These are phyloP conservation scores for Lizonia empirigonia DNA, from an alignment of 2,329 filamentous ascomycete genomes.

Conservation along the genomic window DNA sequence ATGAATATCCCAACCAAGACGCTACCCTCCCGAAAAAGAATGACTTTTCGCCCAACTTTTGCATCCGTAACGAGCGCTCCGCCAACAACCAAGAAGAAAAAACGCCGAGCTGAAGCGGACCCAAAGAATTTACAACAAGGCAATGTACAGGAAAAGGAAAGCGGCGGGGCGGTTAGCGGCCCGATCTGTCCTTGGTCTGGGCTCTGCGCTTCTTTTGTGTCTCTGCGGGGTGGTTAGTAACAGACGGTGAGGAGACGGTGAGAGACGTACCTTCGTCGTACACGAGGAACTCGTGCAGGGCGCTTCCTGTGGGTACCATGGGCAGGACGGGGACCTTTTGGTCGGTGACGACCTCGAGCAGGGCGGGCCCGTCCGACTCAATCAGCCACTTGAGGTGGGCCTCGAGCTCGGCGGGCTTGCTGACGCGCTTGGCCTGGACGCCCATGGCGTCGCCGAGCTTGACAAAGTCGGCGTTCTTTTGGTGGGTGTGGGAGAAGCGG, in stretches of 20 bases:
- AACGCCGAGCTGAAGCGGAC: constrained; percentile 28
- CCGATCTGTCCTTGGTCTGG: constrained; percentile 37
- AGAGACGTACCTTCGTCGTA: constrained; percentile 73
- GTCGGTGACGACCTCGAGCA: constrained; percentile 91
- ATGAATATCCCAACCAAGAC: too few species aligned
- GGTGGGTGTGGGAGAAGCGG: constrained; percentile 89
- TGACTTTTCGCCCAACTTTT: constrained; percentile 15
- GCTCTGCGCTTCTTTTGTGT: constrained; percentile 36
- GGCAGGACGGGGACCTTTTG: constrained; percentile 91
- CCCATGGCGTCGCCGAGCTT: constrained; percentile 92
- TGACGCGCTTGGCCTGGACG: constrained; percentile 73
- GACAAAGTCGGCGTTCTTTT: constrained; percentile 94
- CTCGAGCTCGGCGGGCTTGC: constrained; percentile 76
- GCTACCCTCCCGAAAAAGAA: too few species aligned
- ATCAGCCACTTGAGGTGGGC: constrained; percentile 87
- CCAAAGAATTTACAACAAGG: constrained; percentile 30
- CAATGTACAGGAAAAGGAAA: constrained; percentile 15
- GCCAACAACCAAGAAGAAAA: constrained; percentile 2
- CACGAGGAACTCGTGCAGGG: constrained; percentile 88
- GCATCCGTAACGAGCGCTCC: background rate
- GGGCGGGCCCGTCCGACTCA: constrained; percentile 80
- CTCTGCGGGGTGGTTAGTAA: constrained; percentile 24
- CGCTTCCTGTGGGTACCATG: constrained; percentile 90
- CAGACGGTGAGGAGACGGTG: too few species aligned
- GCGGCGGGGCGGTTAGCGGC: constrained; percentile 24